Percentiles rank a stretch among this genome's conserved stretches.
phyloP scores from a whole-genome alignment of 1,284 basidiomycete species.

The Boletellus deceptivus region DNA sequence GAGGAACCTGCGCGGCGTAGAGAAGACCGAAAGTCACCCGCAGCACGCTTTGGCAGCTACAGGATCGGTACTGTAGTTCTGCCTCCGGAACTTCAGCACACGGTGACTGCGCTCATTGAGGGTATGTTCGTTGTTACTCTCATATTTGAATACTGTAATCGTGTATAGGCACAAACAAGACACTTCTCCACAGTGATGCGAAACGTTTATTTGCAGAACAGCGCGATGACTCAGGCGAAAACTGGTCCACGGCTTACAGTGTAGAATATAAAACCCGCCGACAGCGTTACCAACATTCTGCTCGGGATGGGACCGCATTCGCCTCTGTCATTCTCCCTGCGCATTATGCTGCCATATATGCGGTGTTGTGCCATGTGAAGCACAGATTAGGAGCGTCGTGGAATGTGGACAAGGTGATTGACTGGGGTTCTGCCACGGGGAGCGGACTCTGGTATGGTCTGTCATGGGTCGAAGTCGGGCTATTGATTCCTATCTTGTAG shows the following conservation, averaged over 20 bases:
- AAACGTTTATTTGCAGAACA: conserved; percentile 59
- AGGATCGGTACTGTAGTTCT: conserved; percentile 67
- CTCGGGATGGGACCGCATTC: conserved; percentile 73
- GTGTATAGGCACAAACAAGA: conserved; percentile 59
- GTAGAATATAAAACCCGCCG: conserved; percentile 56
- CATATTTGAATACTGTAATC: conserved; percentile 4
- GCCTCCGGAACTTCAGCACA: conserved; percentile 64
- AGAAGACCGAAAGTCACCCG: conserved; percentile 70
- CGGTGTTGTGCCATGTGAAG: conserved; percentile 64
- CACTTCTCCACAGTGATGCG: conserved; percentile 63
- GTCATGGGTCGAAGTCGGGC: conserved; percentile 1
- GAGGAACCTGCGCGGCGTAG: conserved; percentile 35
- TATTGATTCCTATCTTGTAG: conserved; percentile 35
- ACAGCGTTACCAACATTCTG: conserved; percentile 55
- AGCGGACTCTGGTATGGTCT: conserved; percentile 67
- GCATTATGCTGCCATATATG: conserved; percentile 70
- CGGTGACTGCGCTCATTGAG: conserved; percentile 57
- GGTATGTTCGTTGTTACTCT: conserved; percentile 39
- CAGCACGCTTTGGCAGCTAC: conserved; percentile 75
- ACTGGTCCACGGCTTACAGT: conserved; percentile 56
- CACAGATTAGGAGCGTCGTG: conserved; percentile 59
- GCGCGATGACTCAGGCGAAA: conserved; percentile 28
- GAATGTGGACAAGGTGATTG: conserved; percentile 58
- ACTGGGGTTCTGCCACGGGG: conserved; percentile 76
- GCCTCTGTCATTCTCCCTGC: conserved; percentile 71